A percentile compares a stretch with the other conserved stretches of the same genome.
Conservation (phyloP, 345 rosid genomes). For the Mallotus nudiflorus region DNA sequence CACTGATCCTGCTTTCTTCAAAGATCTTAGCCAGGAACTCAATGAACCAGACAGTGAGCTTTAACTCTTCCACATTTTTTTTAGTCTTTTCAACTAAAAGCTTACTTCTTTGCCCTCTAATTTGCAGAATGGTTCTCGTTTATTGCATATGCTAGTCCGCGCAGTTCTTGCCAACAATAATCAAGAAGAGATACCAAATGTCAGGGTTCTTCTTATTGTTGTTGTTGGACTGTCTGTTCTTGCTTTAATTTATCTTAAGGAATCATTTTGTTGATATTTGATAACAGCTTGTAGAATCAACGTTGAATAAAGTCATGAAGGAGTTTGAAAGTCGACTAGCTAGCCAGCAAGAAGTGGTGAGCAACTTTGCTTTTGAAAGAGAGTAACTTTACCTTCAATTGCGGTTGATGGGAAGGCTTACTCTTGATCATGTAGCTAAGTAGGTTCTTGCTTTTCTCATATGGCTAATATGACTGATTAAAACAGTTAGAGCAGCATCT, state of each 20-base stretch:
- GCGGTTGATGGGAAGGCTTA: not conserved
- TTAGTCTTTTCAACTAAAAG: not conserved
- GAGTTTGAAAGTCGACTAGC: constrained; percentile 29
- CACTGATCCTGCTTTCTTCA: constrained; percentile 12
- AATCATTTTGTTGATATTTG: not conserved
- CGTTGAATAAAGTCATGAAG: constrained; percentile 31
- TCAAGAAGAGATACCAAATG: constrained; percentile 36
- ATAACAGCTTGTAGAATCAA: constrained; percentile 33
- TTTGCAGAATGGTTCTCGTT: constrained; percentile 23
- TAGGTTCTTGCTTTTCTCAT: constrained; percentile 5
- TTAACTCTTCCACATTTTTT: not conserved
- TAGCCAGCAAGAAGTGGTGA: constrained; percentile 28
- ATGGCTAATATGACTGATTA: constrained; percentile 41
- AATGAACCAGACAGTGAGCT: constrained; percentile 27
- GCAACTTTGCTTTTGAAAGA: constrained; percentile 8
- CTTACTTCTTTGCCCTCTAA: not conserved
- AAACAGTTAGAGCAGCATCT: constrained; percentile 32
- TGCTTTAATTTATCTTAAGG: not conserved
- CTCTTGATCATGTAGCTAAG: not conserved
- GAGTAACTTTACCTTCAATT: not conserved
- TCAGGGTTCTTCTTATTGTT: constrained; percentile 18
- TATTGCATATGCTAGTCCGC: constrained; percentile 28
- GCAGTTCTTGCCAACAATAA: constrained; percentile 28
- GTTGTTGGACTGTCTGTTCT: not conserved
- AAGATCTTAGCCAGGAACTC: constrained; percentile 13